Conservation (phyloP, 371 early-diverging fungal species). For the Mortierella sp. region DNA sequence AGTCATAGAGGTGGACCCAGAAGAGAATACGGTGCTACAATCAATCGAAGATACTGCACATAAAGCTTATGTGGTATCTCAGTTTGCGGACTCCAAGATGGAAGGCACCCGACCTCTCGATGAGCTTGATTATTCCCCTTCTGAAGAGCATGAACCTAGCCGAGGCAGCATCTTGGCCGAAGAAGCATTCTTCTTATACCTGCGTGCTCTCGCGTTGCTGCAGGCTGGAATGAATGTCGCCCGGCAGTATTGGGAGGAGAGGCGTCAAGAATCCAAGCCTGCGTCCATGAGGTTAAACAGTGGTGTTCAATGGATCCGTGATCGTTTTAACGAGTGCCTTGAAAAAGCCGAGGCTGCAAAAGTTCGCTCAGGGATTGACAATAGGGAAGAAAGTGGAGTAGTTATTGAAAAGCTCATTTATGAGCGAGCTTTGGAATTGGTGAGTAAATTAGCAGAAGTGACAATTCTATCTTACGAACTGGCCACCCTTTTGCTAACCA, state of each 20-base stretch:
- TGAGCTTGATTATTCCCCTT: constrained; percentile 21
- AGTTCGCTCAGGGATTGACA: constrained; percentile 60
- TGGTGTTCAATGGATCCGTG: constrained; percentile 89
- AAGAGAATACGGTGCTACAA: constrained; percentile 62
- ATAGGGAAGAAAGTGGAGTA: constrained; percentile 57
- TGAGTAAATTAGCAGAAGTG: constrained; percentile 28
- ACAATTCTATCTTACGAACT: neutral
- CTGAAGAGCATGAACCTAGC: constrained; percentile 43
- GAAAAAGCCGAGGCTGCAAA: constrained; percentile 81
- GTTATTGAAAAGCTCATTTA: constrained; percentile 78
- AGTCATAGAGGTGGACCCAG: constrained; percentile 33
- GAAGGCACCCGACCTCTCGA: constrained; percentile 45
- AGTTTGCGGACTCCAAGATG: constrained; percentile 73
- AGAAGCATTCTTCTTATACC: constrained; percentile 82
- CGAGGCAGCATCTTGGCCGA: constrained; percentile 62
- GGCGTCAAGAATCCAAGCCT: constrained; percentile 54
- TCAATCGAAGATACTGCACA: constrained; percentile 69
- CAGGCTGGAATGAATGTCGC: constrained; percentile 83
- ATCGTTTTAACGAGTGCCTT: constrained; percentile 87
- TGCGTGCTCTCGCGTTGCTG: constrained; percentile 80
- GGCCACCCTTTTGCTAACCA: neutral
- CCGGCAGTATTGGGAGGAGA: constrained; percentile 75
- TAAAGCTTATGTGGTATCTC: constrained; percentile 74
- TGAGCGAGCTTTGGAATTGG: constrained; percentile 76
- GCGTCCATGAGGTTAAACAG: constrained; percentile 64